A percentile compares a stretch with the other conserved stretches of the same genome.
phyloP scores from a whole-genome alignment of 2,329 filamentous ascomycete species.

The Pseudophaeomoniella oleicola region DNA sequence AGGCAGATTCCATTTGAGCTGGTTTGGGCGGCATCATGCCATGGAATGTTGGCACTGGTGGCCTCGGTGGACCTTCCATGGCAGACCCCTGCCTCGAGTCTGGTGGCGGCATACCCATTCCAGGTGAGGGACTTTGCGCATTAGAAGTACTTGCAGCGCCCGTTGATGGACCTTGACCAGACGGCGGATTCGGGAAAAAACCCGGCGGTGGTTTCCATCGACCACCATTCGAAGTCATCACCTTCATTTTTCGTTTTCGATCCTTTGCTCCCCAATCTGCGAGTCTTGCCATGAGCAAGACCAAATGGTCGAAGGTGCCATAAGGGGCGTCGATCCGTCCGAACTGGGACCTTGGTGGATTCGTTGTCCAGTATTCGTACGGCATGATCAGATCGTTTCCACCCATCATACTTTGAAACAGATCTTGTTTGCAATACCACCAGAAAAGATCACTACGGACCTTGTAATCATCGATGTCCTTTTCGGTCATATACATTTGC shows the following conservation, averaged over 20 bases:
- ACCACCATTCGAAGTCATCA: conserved; percentile 43
- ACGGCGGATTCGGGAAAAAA: conserved; percentile 20
- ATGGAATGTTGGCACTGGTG: conserved; percentile 27
- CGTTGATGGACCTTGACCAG: conserved; percentile 19
- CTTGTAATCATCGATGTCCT: conserved; percentile 67
- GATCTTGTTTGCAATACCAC: conserved; percentile 94
- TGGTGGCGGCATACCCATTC: conserved; percentile 4
- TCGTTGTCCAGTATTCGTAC: conserved; percentile 69
- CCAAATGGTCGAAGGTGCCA: conserved; percentile 76
- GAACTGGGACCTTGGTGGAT: conserved; percentile 68
- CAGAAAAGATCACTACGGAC: conserved; percentile 77
- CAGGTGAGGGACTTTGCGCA: conserved; percentile 5
- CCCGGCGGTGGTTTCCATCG: conserved; percentile 39
- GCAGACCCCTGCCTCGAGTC: neutral
- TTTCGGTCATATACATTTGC: conserved; percentile 24
- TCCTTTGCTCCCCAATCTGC: conserved; percentile 68
- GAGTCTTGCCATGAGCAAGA: conserved; percentile 67
- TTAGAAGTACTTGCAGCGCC: conserved; percentile 1
- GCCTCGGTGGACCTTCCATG: conserved; percentile 5
- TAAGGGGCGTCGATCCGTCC: conserved; percentile 67
- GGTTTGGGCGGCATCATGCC: conserved; percentile 32
- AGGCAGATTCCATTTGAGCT: conserved; percentile 33
- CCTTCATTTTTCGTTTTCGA: conserved; percentile 59
- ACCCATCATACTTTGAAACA: conserved; percentile 78
- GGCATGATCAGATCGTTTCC: conserved; percentile 77